Percentiles rank a stretch among this genome's conserved stretches.
Conservation (phyloP, 176 grass and related monocot genomes). For the Carex myosuroides region DNA sequence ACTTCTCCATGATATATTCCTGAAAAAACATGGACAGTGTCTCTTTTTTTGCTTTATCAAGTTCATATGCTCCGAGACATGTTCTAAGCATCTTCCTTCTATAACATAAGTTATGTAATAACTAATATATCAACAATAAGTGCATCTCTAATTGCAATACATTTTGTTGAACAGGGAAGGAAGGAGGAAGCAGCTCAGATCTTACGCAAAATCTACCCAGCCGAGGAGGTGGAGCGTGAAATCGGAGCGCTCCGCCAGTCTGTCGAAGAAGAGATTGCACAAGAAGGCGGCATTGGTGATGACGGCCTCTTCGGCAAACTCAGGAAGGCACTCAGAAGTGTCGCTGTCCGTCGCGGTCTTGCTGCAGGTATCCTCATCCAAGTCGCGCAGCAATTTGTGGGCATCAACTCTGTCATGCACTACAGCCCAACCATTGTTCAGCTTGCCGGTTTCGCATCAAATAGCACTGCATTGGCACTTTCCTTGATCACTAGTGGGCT, state of each 20-base stretch:
- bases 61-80: neutral
- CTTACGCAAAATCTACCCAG: constrained; percentile 45
- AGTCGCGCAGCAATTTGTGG: constrained; percentile 66
- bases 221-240: constrained; percentile 47
- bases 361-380: constrained; percentile 52
- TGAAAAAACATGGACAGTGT: neutral
- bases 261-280: constrained; percentile 44
- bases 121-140: neutral
- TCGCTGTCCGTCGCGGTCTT: constrained; percentile 41
- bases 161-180: constrained; percentile 22
- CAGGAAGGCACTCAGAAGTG: constrained; percentile 26
- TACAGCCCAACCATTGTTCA: constrained; percentile 84
- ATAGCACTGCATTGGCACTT: constrained; percentile 62
- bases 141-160: neutral
- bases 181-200: constrained; percentile 58
- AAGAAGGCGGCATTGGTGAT: constrained; percentile 40
- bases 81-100: neutral
- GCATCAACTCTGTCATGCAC: constrained; percentile 96
- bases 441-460: constrained; percentile 80
- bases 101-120: neutral
- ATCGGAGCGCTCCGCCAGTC: constrained; percentile 59
- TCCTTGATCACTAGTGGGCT: constrained; percentile 71
- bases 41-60: neutral
- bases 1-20: neutral
- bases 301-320: constrained; percentile 18